Evolutionary conservation across 2,329 filamentous ascomycete genomes (phyloP), one percentile per base, ranked within the genome.

Genomic region (Seiridium cupressi): DNA sequence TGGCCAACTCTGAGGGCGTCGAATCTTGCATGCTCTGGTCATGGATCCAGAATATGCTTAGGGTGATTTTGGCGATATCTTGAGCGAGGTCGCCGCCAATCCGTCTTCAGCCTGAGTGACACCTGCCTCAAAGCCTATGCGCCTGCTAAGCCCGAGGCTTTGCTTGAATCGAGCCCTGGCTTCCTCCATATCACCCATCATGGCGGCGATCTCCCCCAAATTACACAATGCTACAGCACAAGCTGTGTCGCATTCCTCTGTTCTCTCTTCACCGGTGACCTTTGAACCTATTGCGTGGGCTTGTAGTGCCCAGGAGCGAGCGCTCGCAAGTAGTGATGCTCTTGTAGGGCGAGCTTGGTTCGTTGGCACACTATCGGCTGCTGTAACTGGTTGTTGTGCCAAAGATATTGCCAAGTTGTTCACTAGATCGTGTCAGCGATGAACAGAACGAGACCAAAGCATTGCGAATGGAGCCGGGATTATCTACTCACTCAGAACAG

Each of bases 201-300:
- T 88, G 65, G 90, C 87, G 0, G 91, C 89, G 66, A 97, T 89
- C 68, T 96, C 91, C 32, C 88, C 94, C 57, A 97, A 84, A 71
- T 96, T 96, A 73, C 92, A 90, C n/a, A 91, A 87, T 6, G 93
- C 90, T 5, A 89, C 90, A 2, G 89, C 90, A 69, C 93, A 97
- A 1, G 89, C 91, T 59, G 89, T 75, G 72, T 96, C 92, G 70
- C 94, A 97, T 70, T 96, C 92, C 55, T 88, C 82, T 2, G 87
- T 91, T 46, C 91, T 81, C 3, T 86, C 78, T 0, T 90, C 85
- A 3, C 88, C 84, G 59, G 82, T 76, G 47, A 96, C 88, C 35
- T 85, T 83, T 6, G 80, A 80, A 1, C 89, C 86, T 60, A 92
- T 84, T 31, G 82, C 79, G 40, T 93, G 77, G 3, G 93, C 90